These are phyloP conservation scores for Alnus rubra DNA, from an alignment of 306 rosid species.

Conservation along the genomic window DNA sequence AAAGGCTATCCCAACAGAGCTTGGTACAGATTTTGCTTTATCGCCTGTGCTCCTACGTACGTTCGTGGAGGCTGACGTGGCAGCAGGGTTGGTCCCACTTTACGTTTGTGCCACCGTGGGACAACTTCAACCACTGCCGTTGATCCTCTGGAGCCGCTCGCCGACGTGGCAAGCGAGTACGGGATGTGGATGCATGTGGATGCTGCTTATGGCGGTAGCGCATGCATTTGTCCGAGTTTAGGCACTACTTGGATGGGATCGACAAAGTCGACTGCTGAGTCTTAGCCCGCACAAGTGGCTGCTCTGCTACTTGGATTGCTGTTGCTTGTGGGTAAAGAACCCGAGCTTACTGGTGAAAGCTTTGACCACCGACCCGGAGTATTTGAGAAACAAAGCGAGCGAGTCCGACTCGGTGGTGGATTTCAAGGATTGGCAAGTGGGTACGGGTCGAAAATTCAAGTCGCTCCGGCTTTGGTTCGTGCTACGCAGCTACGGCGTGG, in stretches of 20 bases:
- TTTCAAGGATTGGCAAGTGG: constrained; percentile 63
- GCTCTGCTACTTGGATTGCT: constrained; percentile 43
- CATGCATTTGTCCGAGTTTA: constrained; percentile 60
- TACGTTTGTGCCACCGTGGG: constrained; percentile 52
- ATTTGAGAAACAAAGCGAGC: constrained; percentile 45
- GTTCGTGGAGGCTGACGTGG: constrained; percentile 37
- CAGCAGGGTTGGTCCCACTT: constrained; percentile 51
- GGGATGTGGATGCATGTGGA: constrained; percentile 68
- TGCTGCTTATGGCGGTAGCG: constrained; percentile 66
- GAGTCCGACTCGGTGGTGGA: constrained; percentile 55
- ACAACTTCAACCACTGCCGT: constrained; percentile 56
- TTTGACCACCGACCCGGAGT: constrained; percentile 43
- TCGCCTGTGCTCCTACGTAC: constrained; percentile 31
- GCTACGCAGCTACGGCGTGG: constrained; percentile 54
- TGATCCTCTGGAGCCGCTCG: constrained; percentile 45
- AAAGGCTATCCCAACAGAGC: constrained; percentile 34
- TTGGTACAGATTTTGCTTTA: constrained; percentile 29
- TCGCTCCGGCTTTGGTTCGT: constrained; percentile 55
- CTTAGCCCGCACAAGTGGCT: constrained; percentile 71
- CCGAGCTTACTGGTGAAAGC: constrained; percentile 31
- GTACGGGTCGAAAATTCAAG: constrained; percentile 53
- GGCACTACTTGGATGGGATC: constrained; percentile 45
- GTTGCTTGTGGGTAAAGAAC: constrained; percentile 60
- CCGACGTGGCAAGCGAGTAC: constrained; percentile 43
- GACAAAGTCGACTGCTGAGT: constrained; percentile 48